phyloP scores from a whole-genome alignment of 2,329 filamentous ascomycete species.

The Colletotrichum navitas region DNA sequence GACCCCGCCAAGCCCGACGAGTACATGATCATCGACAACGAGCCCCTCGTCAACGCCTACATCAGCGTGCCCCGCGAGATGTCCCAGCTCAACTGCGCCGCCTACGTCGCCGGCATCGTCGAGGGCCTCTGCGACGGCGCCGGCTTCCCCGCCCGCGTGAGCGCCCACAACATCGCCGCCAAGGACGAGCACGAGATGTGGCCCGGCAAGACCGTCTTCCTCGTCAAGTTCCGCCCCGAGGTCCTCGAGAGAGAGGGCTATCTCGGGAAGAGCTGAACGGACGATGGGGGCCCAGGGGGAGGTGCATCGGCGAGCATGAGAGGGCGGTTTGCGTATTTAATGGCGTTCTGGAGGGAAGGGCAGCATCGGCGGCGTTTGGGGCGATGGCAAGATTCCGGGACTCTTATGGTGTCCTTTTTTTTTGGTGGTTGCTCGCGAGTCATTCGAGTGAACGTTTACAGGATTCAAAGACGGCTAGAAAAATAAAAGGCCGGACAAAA shows the following conservation, averaged over 20 bases:
- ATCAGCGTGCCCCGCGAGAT: constrained; percentile 95
- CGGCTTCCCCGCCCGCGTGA: constrained; percentile 89
- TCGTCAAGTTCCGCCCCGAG: constrained; percentile 92
- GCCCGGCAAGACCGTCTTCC: constrained; percentile 95
- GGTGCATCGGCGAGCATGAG: neutral
- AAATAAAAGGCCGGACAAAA: neutral
- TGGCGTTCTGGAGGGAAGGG: constrained; percentile 42
- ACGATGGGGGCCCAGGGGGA: neutral
- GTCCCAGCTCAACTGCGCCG: constrained; percentile 95
- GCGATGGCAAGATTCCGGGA: constrained; percentile 38
- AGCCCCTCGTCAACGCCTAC: constrained; percentile 94
- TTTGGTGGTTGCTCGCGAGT: neutral
- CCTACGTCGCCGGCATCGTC: constrained; percentile 93
- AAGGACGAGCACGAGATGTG: constrained; percentile 82
- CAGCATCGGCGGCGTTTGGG: constrained; percentile 45
- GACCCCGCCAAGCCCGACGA: constrained; percentile 88
- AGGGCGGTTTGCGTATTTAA: constrained; percentile 27
- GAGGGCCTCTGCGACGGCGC: constrained; percentile 96
- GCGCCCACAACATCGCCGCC: constrained; percentile 81
- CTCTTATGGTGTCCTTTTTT: constrained; percentile 11
- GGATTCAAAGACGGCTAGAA: neutral
- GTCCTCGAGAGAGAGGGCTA: constrained; percentile 93
- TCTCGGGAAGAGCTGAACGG: constrained; percentile 69
- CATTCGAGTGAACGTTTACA: constrained; percentile 23
- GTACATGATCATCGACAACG: constrained; percentile 99